Evolutionary conservation across 495 filamentous ascomycete genomes (phyloP), one percentile per base, ranked within the genome.

Genomic region (Daldinia grandis): DNA sequence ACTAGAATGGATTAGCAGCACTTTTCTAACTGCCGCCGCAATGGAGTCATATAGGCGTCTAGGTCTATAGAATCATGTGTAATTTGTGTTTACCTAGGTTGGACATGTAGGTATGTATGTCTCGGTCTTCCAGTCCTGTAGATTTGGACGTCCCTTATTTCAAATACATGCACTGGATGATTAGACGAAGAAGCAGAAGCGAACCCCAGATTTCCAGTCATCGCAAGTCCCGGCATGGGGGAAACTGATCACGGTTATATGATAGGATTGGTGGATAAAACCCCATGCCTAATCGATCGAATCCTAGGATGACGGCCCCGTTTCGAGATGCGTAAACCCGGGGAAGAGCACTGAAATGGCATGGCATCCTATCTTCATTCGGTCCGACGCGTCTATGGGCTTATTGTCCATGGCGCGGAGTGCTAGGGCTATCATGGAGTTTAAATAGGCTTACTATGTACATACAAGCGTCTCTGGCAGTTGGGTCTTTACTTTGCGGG

Each of bases 231-330:
- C 56, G 62, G 68, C 51, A 58, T 21, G 47, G 49, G 38, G 63
- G n/a, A n/a, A 70, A 51, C 38, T 53, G 56, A 10, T 58, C 24
- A 24, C 24, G 25, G 38, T 61, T 57, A 44, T 53, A 65, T 50
- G 56, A 57, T 58, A 59, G 44, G 68, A 71, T 72, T 63, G 69
- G 69, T 72, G 63, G 69, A 64, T 38, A 64, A 71, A 62, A 21
- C 21, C 44, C 56, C 44, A 37, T 31, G 19, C 62, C 38, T 62
- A 67, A 27, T 28, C 62, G 53, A 66, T 37, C 38, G 31, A 65
- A 62, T 62, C 64, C 53, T 49, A 59, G 24, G 30, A 47, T 37
- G 42, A 37, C 53, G 55, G 59, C 55, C 40, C 64, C 59, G 55
- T 68, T 64, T 67, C 49, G 54, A 50, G 24, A 68, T 68, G 59